Conservation (phyloP, 805 yeast species). For the Myxozyma sirexii region DNA sequence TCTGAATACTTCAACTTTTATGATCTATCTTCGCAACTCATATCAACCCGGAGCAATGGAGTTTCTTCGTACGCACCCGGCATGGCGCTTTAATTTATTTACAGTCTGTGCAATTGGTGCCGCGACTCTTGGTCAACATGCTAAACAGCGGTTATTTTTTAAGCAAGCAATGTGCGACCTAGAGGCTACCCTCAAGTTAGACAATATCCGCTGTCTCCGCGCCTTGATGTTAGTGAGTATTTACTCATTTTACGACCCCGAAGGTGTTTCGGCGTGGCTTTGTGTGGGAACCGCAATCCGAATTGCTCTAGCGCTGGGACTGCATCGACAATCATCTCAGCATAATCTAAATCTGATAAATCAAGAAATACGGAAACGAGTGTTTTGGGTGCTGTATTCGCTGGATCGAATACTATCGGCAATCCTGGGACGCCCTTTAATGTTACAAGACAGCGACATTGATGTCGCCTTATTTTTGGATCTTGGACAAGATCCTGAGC, state of each 20-base stretch:
- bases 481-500: conserved; percentile 12
- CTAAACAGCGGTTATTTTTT: conserved; percentile 17
- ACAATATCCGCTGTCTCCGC: conserved; percentile 24
- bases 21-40: conserved; percentile 22
- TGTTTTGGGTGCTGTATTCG: conserved; percentile 38
- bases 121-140: conserved; percentile 20
- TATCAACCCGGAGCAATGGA: conserved; percentile 15
- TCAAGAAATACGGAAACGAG: conserved; percentile 36
- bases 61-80: conserved; percentile 5
- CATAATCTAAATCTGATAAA: conserved; percentile 24
- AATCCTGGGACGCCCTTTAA: conserved; percentile 54
- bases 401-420: conserved; percentile 49
- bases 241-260: conserved; percentile 37
- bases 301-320: conserved; percentile 37
- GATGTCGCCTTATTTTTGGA: conserved; percentile 38
- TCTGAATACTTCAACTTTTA: conserved; percentile 15
- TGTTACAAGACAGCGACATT: conserved; percentile 55
- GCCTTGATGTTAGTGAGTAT: conserved; percentile 25
- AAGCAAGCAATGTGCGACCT: conserved; percentile 8
- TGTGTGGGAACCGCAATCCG: conserved; percentile 39
- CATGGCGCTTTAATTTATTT: conserved; percentile 23
- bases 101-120: conserved; percentile 26
- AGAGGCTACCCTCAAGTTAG: background rate
- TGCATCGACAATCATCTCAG: conserved; percentile 36
- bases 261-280: conserved; percentile 41